phyloP scores from a whole-genome alignment of 768 basidiomycete species.

The Russula sp. region DNA sequence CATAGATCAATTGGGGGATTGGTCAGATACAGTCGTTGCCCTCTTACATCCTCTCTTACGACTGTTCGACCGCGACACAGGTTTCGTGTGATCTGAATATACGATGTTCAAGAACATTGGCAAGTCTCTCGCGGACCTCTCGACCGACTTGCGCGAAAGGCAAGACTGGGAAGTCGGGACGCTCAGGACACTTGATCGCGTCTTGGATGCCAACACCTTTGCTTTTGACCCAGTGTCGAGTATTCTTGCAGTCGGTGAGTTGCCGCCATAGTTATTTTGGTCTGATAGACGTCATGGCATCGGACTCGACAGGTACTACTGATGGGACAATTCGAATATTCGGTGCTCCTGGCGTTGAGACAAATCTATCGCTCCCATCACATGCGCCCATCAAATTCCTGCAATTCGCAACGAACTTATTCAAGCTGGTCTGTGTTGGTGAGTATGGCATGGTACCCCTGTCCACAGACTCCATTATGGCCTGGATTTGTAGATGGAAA shows the following conservation, averaged over 20 bases:
- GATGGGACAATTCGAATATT: conserved; percentile 62
- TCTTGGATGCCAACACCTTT: conserved; percentile 49
- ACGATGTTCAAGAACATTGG: conserved; percentile 24
- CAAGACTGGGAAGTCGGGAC: conserved; percentile 55
- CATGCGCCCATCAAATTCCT: conserved; percentile 54
- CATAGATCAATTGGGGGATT: too few relatives aligned
- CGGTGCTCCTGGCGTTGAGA: conserved; percentile 65
- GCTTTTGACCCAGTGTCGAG: conserved; percentile 60
- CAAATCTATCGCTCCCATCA: conserved; percentile 46
- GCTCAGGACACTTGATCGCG: conserved; percentile 50
- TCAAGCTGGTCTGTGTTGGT: conserved; percentile 64
- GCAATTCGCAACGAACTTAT: conserved; percentile 54
- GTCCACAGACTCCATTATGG: background rate
- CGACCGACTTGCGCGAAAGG: conserved; percentile 52
- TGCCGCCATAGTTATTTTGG: background rate
- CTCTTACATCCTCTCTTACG: background rate
- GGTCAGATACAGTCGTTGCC: background rate
- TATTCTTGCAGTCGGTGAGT: conserved; percentile 58
- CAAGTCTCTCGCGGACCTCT: conserved; percentile 49
- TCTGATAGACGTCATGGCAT: background rate
- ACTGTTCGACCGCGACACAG: background rate
- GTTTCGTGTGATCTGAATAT: background rate
- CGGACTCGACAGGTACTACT: conserved; percentile 50
- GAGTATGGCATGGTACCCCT: conserved; percentile 25
- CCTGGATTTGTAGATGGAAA: conserved; percentile 43